Base-by-base conservation (phyloP, 192 early-diverging fungal genomes). In the Haplosporangium gracile region DNA sequence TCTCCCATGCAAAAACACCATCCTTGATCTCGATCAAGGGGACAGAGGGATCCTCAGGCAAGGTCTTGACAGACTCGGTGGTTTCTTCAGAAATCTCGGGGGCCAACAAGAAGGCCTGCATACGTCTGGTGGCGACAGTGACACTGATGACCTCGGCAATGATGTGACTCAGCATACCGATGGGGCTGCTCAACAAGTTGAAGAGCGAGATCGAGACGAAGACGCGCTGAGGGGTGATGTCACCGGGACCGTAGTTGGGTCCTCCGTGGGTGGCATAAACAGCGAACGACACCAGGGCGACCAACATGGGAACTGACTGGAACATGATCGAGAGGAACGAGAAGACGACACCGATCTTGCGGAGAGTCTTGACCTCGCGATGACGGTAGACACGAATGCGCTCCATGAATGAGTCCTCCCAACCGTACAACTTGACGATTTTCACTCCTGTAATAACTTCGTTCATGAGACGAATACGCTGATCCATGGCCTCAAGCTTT, bases 381-480 rank as follows among this genome's bases (percentile, higher is more conserved):
- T 72, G 53, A 47, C 84, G 78, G 76, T 69, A 86, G 42, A 74
- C 49, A 18, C 38, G 69, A 42, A 86, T 75, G 32, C 84, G 84
- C 18, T 86, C 84, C 18, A 43, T 29, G 53, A 86, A 86, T 0
- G 84, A 86, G 24, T 81, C 79, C 34, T 75, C 76, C 89, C 84
- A 90, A 22, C 86, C 89, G 29, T 90, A 85, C 45, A 90, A 49
- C 71, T 90, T 90, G 77, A 90, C 87, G 29, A 90, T 81, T 57
- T 88, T 88, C 76, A 90, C 85, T 22, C 85, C 85, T 11, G 86
- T 70, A 7, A 90, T 43, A 32, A 80, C 74, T 22, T 90, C 89
- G 55, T 90, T 90, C 76, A 90, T 85, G 15, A 88, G 42, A 11
- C 82, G 78, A 22, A 90, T 77, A 51, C 89, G 82, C 51, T 79